Percentiles rank a stretch among this genome's conserved stretches.
These are phyloP conservation scores for Paraconiothyrium sp. DNA, from an alignment of 2,329 filamentous ascomycete species.

Conservation along the genomic window DNA sequence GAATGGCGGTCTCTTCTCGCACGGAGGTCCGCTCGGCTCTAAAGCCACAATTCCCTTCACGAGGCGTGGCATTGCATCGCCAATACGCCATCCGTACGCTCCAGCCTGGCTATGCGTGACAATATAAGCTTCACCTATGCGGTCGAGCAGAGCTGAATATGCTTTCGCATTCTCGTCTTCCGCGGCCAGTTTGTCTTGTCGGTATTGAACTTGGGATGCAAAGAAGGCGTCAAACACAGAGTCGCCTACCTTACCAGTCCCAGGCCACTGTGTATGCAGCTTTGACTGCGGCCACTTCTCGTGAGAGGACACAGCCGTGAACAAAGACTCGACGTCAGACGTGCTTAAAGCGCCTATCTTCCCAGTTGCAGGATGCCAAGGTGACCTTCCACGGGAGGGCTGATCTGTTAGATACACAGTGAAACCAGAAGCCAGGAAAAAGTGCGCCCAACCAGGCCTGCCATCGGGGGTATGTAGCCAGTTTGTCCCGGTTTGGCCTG, in stretches of 20 bases:
- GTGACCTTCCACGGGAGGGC: slow-evolving; percentile 57
- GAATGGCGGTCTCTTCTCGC: slow-evolving; percentile 35
- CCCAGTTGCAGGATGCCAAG: slow-evolving; percentile 48
- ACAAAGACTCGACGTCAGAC: slow-evolving; percentile 33
- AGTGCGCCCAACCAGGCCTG: slow-evolving; percentile 59
- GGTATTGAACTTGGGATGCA: slow-evolving; percentile 54
- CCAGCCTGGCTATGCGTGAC: slow-evolving; percentile 63
- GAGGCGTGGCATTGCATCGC: slow-evolving; percentile 59
- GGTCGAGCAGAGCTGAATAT: slow-evolving; percentile 55
- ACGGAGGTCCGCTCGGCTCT: slow-evolving; percentile 65
- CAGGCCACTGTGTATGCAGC: slow-evolving; percentile 57
- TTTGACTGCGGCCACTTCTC: slow-evolving; percentile 54
- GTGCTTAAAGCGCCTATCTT: slow-evolving; percentile 7
- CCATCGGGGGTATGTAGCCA: slow-evolving; percentile 59
- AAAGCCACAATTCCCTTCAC: slow-evolving; percentile 62
- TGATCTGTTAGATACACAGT: slow-evolving; percentile 61
- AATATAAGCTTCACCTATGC: slow-evolving; percentile 56
- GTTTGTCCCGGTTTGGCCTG: slow-evolving; percentile 41
- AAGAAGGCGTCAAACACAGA: slow-evolving; percentile 61
- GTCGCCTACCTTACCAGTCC: slow-evolving; percentile 53
- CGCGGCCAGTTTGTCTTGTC: slow-evolving; percentile 35
- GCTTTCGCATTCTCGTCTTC: slow-evolving; percentile 49
- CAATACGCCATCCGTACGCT: slow-evolving; percentile 58
- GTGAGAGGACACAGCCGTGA: slow-evolving; percentile 50
- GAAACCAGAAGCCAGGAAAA: slow-evolving; percentile 58